Percentiles rank a stretch among this genome's conserved stretches.
Conservation (phyloP, 805 yeast genomes). For the Cyberlindnera maclurae region DNA sequence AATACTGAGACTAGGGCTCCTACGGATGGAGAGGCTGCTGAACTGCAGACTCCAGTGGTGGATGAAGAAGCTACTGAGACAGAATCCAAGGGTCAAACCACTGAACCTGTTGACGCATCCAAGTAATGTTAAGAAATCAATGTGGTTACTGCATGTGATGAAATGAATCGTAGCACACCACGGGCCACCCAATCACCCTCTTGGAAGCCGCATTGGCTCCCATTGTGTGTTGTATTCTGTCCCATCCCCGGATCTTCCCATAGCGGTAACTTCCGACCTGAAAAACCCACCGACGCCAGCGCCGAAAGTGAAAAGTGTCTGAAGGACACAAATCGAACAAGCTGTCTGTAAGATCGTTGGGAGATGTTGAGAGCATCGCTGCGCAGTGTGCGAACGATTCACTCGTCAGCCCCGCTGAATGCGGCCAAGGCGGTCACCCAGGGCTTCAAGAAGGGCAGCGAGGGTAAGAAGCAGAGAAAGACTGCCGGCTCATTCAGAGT, state of each 20-base stretch:
- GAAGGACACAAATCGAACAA: too few species aligned
- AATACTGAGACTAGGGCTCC: not conserved
- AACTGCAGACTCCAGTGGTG: not conserved
- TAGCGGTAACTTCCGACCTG: too few species aligned
- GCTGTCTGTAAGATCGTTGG: too few species aligned
- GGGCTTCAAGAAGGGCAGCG: constrained; percentile 13
- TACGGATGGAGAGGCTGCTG: not conserved
- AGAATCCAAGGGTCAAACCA: not conserved
- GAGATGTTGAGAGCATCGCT: constrained; percentile 6
- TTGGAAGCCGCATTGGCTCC: too few species aligned
- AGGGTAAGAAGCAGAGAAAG: constrained; percentile 9
- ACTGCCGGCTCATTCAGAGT: constrained; percentile 16
- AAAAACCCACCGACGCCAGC: too few species aligned
- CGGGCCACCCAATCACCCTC: too few species aligned
- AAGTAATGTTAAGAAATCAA: too few species aligned
- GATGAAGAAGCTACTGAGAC: not conserved
- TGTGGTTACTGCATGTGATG: too few species aligned
- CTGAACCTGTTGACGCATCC: not conserved
- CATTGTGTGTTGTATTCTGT: too few species aligned
- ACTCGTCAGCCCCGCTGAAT: not conserved
- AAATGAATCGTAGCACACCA: too few species aligned
- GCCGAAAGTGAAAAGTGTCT: too few species aligned
- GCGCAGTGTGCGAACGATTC: constrained; percentile 1
- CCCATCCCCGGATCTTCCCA: too few species aligned
- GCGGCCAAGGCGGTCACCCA: constrained; percentile 14